A percentile compares a stretch with the other conserved stretches of the same genome.
Conservation (phyloP, 352 stramenopile genomes). For the Pythium pyrilobum region DNA sequence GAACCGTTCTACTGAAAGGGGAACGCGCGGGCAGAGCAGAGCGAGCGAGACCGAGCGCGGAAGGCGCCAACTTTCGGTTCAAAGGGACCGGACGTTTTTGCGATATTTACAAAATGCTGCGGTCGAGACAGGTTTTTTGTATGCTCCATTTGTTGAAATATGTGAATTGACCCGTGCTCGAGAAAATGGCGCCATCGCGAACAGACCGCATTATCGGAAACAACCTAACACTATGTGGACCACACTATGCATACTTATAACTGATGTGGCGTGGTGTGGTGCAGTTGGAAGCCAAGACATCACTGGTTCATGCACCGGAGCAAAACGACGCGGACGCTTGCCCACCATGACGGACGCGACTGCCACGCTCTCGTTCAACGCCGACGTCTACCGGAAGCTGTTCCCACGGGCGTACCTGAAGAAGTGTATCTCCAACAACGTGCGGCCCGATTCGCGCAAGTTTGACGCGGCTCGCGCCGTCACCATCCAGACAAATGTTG, state of each 20-base stretch:
- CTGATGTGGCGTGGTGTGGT: constrained; percentile 5
- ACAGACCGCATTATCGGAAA: too few species aligned
- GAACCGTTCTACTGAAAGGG: not conserved
- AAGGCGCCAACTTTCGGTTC: not conserved
- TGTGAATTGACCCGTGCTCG: too few species aligned
- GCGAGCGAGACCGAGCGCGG: not conserved
- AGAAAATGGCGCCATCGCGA: not conserved
- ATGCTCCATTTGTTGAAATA: not conserved
- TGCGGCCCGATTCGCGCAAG: constrained; percentile 54
- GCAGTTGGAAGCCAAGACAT: not conserved
- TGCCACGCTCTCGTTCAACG: constrained; percentile 45
- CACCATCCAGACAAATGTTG: constrained; percentile 58
- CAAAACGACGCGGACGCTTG: constrained; percentile 4
- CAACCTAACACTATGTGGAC: not conserved
- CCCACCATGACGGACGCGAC: constrained; percentile 13
- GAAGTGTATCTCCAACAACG: constrained; percentile 51
- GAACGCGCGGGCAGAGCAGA: not conserved
- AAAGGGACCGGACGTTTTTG: too few species aligned
- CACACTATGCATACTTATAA: not conserved
- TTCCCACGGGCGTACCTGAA: constrained; percentile 69
- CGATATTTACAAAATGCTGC: too few species aligned
- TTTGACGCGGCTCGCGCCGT: constrained; percentile 41
- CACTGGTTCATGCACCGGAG: not conserved
- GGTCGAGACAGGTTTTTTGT: too few species aligned
- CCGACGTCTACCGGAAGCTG: constrained; percentile 70